phyloP scores from a whole-genome alignment of 139 green algal genomes.

The Micractinium conductrix region DNA sequence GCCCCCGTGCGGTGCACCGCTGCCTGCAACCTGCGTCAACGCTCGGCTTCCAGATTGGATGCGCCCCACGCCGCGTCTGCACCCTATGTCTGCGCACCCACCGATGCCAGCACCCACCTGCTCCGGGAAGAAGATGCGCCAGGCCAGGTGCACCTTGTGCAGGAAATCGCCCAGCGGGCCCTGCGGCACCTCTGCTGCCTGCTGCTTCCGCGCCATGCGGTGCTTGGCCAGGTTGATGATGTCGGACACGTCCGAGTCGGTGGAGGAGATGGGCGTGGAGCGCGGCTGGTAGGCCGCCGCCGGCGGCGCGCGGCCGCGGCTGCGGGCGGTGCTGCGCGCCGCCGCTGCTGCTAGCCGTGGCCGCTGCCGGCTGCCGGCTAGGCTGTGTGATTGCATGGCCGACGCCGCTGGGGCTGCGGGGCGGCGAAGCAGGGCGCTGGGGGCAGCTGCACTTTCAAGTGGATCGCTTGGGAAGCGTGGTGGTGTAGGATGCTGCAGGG shows the following conservation, averaged over 20 bases:
- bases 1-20: too few relatives aligned
- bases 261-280: not conserved
- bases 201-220: not conserved
- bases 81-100: too few relatives aligned
- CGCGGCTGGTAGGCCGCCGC: not conserved
- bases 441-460: not conserved
- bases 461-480: too few relatives aligned
- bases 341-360: not conserved
- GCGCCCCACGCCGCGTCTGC: too few relatives aligned
- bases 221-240: slow-evolving; percentile 23
- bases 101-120: too few relatives aligned
- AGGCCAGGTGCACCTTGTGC: slow-evolving; percentile 54
- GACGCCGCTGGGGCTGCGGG: not conserved
- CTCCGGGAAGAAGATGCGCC: slow-evolving; percentile 67
- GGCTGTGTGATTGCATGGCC: slow-evolving; percentile 4
- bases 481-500: too few relatives aligned
- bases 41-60: too few relatives aligned
- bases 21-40: too few relatives aligned
- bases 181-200: not conserved
- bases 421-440: too few relatives aligned
- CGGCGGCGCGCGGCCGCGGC: not conserved
- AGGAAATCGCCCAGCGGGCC: slow-evolving; percentile 34
- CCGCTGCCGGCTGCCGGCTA: not conserved
- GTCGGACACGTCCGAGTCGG: slow-evolving; percentile 10
- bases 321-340: not conserved